These are phyloP conservation scores for Elaphomyces granulatus DNA, from an alignment of 495 filamentous ascomycete species.

Conservation along the genomic window DNA sequence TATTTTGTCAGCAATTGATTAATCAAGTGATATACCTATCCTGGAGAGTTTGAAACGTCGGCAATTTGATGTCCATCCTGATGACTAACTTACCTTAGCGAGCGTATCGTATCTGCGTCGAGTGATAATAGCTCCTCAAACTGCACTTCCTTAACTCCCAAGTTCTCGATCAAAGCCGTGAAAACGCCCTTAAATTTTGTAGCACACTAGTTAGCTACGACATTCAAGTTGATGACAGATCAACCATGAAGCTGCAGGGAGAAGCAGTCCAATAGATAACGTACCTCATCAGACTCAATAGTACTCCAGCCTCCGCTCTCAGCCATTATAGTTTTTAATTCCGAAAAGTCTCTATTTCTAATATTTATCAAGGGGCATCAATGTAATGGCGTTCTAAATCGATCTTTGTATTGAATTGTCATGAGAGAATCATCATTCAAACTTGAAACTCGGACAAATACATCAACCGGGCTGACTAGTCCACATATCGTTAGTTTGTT, in stretches of 20 bases:
- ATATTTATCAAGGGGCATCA: too few relatives aligned
- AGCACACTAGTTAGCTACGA: too few relatives aligned
- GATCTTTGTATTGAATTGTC: too few relatives aligned
- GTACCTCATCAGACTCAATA: conserved; percentile 90
- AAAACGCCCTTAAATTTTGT: conserved; percentile 92
- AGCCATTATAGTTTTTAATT: conserved; percentile 16
- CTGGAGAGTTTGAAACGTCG: background rate
- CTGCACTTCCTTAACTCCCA: conserved; percentile 85
- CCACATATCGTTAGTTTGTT: too few relatives aligned
- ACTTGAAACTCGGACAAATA: too few relatives aligned
- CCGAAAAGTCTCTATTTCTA: background rate
- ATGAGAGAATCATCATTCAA: too few relatives aligned
- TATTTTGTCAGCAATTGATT: conserved; percentile 1
- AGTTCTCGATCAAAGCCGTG: conserved; percentile 80
- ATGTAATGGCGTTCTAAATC: too few relatives aligned
- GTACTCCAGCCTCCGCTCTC: conserved; percentile 50
- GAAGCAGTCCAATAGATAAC: too few relatives aligned
- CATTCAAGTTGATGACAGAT: too few relatives aligned
- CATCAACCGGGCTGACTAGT: too few relatives aligned
- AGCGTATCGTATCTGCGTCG: conserved; percentile 63
- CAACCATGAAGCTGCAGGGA: too few relatives aligned
- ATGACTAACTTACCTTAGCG: conserved; percentile 46
- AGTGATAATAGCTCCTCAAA: conserved; percentile 93
- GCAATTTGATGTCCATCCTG: too few relatives aligned
- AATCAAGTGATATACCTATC: background rate